Percentiles rank a stretch among this genome's conserved stretches.
These are phyloP conservation scores for Trametes villosa DNA, from an alignment of 768 basidiomycete species.

Conservation along the genomic window DNA sequence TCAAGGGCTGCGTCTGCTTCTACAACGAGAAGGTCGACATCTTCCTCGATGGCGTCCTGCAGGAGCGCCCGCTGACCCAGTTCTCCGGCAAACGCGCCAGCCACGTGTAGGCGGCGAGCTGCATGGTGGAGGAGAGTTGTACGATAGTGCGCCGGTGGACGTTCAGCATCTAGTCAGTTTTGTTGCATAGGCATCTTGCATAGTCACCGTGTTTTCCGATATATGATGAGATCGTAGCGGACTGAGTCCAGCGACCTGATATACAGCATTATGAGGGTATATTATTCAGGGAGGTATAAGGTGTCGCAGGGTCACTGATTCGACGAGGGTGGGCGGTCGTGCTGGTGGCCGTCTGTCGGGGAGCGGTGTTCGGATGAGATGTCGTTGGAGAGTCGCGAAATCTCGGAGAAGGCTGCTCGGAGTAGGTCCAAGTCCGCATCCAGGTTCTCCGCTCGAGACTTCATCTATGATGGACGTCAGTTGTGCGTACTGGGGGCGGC, in stretches of 20 bases:
- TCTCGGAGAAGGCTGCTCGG: constrained; percentile 82
- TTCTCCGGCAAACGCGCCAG: constrained; percentile 12
- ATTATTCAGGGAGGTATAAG: background rate
- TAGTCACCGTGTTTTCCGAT: constrained; percentile 13
- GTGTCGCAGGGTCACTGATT: background rate
- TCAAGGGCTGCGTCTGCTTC: constrained; percentile 61
- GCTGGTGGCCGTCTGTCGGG: background rate
- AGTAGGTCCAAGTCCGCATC: constrained; percentile 85
- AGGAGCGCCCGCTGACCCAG: constrained; percentile 36
- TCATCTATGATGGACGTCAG: constrained; percentile 65
- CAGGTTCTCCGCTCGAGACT: constrained; percentile 81
- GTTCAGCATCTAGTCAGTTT: constrained; percentile 6
- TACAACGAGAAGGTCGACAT: constrained; percentile 73
- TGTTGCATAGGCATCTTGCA: constrained; percentile 14
- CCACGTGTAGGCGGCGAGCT: background rate
- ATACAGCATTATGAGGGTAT: no score
- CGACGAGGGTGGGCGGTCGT: background rate
- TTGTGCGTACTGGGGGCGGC: background rate
- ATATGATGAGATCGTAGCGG: background rate
- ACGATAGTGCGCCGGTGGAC: no score
- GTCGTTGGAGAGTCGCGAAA: constrained; percentile 69
- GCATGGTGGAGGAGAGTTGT: background rate
- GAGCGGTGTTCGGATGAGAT: constrained; percentile 15
- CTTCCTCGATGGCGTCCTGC: constrained; percentile 62
- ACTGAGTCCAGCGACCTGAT: background rate